Percentiles rank a stretch among this genome's conserved stretches.
Evolutionary conservation across 2,329 filamentous ascomycete genomes (phyloP).

Genomic region (Aspergillus eucalypticola): DNA sequence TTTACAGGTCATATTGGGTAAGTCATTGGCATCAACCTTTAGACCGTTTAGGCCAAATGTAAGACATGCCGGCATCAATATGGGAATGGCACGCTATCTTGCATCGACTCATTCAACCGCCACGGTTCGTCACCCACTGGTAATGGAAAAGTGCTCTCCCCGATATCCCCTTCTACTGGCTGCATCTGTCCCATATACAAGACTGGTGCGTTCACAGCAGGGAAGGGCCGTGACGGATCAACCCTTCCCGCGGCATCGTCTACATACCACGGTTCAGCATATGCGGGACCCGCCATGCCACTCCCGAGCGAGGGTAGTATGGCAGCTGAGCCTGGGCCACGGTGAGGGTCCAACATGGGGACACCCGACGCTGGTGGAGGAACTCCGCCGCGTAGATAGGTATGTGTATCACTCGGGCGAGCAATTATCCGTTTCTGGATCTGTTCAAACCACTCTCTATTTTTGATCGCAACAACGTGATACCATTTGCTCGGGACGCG

Average conservation of each 20-base stretch:
- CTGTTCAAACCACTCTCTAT: constrained; percentile 4
- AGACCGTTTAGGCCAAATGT: not conserved
- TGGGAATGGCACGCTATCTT: not conserved
- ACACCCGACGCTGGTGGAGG: not conserved
- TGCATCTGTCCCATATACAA: not conserved
- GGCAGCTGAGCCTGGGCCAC: not conserved
- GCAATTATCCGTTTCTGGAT: not conserved
- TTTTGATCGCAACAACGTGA: constrained; percentile 2
- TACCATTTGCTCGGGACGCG: constrained; percentile 8
- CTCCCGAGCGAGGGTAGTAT: not conserved
- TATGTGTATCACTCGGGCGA: not conserved
- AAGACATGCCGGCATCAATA: not conserved
- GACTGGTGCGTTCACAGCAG: not conserved
- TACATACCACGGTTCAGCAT: not conserved
- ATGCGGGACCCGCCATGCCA: not conserved
- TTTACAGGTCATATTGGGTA: not conserved
- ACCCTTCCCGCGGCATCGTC: not conserved
- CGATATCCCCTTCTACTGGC: not conserved
- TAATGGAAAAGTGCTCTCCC: not conserved
- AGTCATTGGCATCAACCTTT: not conserved
- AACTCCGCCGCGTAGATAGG: not conserved
- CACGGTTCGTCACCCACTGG: not conserved
- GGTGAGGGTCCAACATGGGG: not conserved
- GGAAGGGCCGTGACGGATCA: not conserved
- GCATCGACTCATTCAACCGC: not conserved